Evolutionary conservation across 208 protist species (phyloP).

Genomic region (Trypanosoma scelopori): DNA sequence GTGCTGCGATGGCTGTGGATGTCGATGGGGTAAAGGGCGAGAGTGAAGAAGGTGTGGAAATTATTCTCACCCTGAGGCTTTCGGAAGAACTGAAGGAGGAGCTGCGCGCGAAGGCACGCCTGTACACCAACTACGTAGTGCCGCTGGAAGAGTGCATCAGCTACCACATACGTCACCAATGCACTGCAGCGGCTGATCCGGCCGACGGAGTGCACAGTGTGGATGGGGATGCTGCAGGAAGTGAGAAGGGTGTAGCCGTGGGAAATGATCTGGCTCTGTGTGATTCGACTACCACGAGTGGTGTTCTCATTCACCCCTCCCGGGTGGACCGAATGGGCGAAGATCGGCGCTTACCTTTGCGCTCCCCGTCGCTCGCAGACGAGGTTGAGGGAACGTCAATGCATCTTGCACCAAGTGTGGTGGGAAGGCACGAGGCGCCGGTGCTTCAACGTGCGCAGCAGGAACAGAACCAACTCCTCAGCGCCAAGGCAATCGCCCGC

Average conservation of each 20-base stretch:
- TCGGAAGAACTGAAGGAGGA: constrained; percentile 51
- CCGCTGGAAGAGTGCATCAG: constrained; percentile 51
- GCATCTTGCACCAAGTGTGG: constrained; percentile 54
- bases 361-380: constrained; percentile 58
- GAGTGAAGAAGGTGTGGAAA: constrained; percentile 27
- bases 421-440: constrained; percentile 44
- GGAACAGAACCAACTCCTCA: constrained; percentile 31
- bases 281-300: background rate
- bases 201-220: background rate
- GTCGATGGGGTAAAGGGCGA: background rate
- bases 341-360: constrained; percentile 32
- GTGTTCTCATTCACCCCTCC: constrained; percentile 22
- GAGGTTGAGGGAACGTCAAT: constrained; percentile 54
- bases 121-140: constrained; percentile 67
- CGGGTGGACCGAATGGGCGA: constrained; percentile 14
- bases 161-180: constrained; percentile 41
- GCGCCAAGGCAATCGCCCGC: constrained; percentile 62
- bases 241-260: constrained; percentile 10
- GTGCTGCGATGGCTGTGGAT: background rate
- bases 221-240: background rate
- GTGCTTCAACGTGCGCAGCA: constrained; percentile 22
- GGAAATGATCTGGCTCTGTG: constrained; percentile 10
- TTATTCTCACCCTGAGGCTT: constrained; percentile 51
- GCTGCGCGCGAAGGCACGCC: constrained; percentile 65
- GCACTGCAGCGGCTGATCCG: constrained; percentile 19